Conservation (phyloP, 352 stramenopile species). For the Phytophthora gonapodyides region DNA sequence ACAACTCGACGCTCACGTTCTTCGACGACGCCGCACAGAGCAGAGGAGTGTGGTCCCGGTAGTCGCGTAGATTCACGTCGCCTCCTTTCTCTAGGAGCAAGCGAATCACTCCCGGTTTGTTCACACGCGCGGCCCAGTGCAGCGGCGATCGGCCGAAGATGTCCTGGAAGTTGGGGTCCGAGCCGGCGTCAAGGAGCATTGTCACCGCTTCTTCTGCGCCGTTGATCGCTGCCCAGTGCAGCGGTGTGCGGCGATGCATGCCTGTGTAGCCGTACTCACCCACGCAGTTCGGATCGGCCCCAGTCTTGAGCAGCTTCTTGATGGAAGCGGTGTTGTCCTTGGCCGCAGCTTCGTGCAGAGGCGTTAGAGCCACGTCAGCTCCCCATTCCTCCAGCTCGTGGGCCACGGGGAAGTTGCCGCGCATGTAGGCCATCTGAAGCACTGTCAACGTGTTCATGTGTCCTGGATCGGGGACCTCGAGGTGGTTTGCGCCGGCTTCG, state of each 20-base stretch:
- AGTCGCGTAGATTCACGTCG: constrained; percentile 62
- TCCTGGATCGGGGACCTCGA: constrained; percentile 66
- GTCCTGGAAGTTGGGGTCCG: constrained; percentile 78
- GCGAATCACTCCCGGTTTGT: constrained; percentile 52
- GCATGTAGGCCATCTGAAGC: constrained; percentile 68
- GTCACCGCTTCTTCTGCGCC: constrained; percentile 46
- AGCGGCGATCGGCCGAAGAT: constrained; percentile 58
- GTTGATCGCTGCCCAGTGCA: constrained; percentile 76
- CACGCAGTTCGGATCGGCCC: constrained; percentile 64
- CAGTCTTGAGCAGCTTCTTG: constrained; percentile 51
- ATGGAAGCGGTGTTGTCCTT: constrained; percentile 43
- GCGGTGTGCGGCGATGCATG: constrained; percentile 66
- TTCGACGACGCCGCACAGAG: constrained; percentile 66
- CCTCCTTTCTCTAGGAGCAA: constrained; percentile 55
- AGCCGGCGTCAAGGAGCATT: constrained; percentile 55
- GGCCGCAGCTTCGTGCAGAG: constrained; percentile 66
- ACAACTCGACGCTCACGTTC: constrained; percentile 52
- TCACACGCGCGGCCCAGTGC: constrained; percentile 70
- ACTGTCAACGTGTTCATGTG: constrained; percentile 76
- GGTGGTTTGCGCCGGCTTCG: constrained; percentile 66
- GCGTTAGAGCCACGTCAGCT: constrained; percentile 69
- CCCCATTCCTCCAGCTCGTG: constrained; percentile 74
- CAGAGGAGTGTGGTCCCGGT: constrained; percentile 63
- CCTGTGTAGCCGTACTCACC: constrained; percentile 73
- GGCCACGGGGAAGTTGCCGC: constrained; percentile 65